Base-by-base conservation (phyloP, 768 basidiomycete genomes). In the Suillus variegatus region DNA sequence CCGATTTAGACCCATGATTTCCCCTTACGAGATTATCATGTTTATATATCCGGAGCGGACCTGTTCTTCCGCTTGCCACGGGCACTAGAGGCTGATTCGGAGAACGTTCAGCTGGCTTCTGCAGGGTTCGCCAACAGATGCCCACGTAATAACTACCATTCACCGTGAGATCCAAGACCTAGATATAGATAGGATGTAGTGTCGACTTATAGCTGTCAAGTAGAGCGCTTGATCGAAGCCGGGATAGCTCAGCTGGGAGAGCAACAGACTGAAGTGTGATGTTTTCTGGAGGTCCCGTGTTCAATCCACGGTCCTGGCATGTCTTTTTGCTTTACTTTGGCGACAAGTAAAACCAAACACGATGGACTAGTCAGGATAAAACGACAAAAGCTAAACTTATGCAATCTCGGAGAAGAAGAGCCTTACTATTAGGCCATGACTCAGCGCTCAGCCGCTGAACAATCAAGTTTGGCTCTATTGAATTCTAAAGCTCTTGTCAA, bases 231-330 rank as follows among this genome's bases (percentile, higher is more conserved):
- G 4, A 1, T 28, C 22, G 32, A 57, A 38, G 73, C 73, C 74
- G 73, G 68, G 71, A 68, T 75, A 78, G 74, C 76, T 76, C 74
- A 73, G 75, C 70, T 77, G 76, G 74, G 76, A 78, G 77, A 78
- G 77, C 76, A 74, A 70, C 71, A 78, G 76, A 79, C 77, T 74
- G 74, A 72, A 76, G 74, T 57, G 8, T 2, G 54, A 28, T 61
- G 69, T 28, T 61, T 72, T 81, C 77, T 80, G 76, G 75, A 80
- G 78, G 80, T 80, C 80, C 77, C 77, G 74, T 76, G 78, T 79
- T 80, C 79, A 75, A 80, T 76, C 79, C 79, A 77, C 77, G 78
- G 78, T 80, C 74, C 70, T 77, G 77, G 79, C 80, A 81, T 73
- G 32, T 62, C 25, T 46, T 72, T 69, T 72, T 66, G n/a, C 0